These are phyloP conservation scores for Cadophora malorum DNA, from an alignment of 2,329 filamentous ascomycete genomes.

Conservation along the genomic window DNA sequence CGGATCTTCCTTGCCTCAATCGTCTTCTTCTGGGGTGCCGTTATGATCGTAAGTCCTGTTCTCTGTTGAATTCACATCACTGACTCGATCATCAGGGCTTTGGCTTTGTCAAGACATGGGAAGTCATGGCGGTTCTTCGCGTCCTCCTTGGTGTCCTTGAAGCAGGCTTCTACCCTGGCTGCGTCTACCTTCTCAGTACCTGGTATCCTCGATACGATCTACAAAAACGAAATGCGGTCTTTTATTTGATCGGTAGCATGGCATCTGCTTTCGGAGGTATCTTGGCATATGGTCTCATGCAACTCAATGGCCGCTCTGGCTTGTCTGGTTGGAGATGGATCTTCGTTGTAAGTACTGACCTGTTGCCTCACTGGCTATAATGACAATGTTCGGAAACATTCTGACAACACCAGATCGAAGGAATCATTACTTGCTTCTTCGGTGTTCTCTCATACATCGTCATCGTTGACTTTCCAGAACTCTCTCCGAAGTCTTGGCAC, in stretches of 20 bases:
- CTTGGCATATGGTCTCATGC: constrained; percentile 69
- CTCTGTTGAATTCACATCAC: background rate
- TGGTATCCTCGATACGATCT: constrained; percentile 64
- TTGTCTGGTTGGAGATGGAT: constrained; percentile 50
- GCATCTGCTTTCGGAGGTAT: constrained; percentile 72
- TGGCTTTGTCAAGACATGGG: constrained; percentile 47
- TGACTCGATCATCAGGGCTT: constrained; percentile 34
- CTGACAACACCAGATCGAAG: constrained; percentile 51
- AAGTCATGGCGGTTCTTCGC: constrained; percentile 38
- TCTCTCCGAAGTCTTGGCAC: constrained; percentile 50
- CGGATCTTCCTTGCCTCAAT: constrained; percentile 61
- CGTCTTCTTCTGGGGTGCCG: constrained; percentile 50
- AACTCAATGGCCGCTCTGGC: constrained; percentile 45
- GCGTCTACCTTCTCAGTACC: constrained; percentile 50
- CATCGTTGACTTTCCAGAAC: constrained; percentile 69
- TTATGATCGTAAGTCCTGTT: constrained; percentile 47
- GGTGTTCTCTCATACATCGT: constrained; percentile 60
- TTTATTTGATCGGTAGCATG: constrained; percentile 72
- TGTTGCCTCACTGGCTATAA: background rate
- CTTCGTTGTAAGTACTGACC: constrained; percentile 56
- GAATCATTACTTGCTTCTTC: constrained; percentile 60
- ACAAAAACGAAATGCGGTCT: constrained; percentile 71
- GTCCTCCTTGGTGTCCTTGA: constrained; percentile 42
- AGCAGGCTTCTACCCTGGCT: constrained; percentile 47
- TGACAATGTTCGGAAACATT: background rate